Evolutionary conservation across 2,329 filamentous ascomycete species (phyloP).

Genomic region (Rhexocercosporidium sp.): DNA sequence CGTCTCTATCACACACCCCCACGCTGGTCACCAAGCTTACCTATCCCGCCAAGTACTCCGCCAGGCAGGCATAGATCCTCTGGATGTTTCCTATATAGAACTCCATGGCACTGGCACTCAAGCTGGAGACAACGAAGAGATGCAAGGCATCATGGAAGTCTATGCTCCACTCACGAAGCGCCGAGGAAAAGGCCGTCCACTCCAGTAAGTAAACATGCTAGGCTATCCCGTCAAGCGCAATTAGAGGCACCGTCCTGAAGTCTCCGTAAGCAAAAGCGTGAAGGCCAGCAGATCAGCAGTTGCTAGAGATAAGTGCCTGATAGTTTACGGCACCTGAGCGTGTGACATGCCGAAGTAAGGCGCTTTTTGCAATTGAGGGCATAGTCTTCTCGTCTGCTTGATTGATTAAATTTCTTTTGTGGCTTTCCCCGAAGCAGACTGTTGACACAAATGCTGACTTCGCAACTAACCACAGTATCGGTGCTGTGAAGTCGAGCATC

Average conservation of each 20-base stretch:
- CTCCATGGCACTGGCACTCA: slow-evolving; percentile 90
- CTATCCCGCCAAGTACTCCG: slow-evolving; percentile 72
- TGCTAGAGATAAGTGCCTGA: too few species aligned
- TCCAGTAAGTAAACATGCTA: too few species aligned
- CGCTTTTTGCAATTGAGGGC: too few species aligned
- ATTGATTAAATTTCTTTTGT: too few species aligned
- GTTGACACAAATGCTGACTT: slow-evolving; percentile 46
- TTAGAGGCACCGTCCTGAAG: too few species aligned
- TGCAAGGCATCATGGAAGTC: slow-evolving; percentile 70
- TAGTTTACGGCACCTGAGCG: too few species aligned
- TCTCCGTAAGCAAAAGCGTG: too few species aligned
- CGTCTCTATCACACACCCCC: slow-evolving; percentile 81
- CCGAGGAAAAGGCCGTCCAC: too few species aligned
- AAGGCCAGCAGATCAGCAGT: too few species aligned
- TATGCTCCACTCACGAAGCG: slow-evolving; percentile 54
- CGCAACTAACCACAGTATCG: slow-evolving; percentile 50
- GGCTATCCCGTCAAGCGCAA: too few species aligned
- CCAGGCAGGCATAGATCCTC: slow-evolving; percentile 73
- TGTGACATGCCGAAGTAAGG: too few species aligned
- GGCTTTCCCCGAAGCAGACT: slow-evolving; percentile 35
- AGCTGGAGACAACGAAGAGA: slow-evolving; percentile 80
- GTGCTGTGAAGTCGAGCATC: slow-evolving; percentile 58
- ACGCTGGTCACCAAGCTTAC: slow-evolving; percentile 73
- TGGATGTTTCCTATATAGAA: slow-evolving; percentile 80
- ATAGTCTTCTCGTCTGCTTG: too few species aligned